Evolutionary conservation across 805 yeast species (phyloP), one percentile per base, ranked within the genome.

Genomic region (Limtongia smithiae): DNA sequence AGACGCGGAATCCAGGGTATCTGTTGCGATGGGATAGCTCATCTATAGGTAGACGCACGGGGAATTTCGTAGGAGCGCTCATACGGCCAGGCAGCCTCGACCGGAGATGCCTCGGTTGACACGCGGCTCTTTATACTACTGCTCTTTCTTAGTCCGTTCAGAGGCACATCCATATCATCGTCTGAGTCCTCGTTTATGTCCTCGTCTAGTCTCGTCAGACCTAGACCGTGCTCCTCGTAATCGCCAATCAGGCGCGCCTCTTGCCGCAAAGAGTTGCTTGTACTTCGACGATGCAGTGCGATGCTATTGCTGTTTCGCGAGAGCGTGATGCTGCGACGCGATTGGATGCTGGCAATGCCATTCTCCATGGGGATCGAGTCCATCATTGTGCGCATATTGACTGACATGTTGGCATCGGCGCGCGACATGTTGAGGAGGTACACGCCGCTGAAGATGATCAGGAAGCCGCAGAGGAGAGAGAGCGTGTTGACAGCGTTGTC

Each of bases 361-460:
- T 83, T 83, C 64, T 88, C 95, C 73, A 88, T 69, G 27, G 96
- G 95, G 63, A 79, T 84, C 70, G 73, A 89, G 65, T 66, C 83
- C 68, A 72, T 74, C 50, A 76, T n/a, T 70, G 72, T 77, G 47
- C 70, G 27, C 30, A 28, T 48, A 27, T 17, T 53, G 36, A 25
- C 39, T 31, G 37, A 54, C 17, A 34, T 41, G 44, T 15, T 45
- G 46, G n/a, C 27, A 22, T 66, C 67, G 4, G 63, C 79, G 62
- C 94, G 77, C 1, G 93, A 78, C 37, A 88, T 78, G 68, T 88
- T 88, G 61, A 88, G 75, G 50, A 88, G 71, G 62, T 83, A 88
- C 21, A 88, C 96, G 37, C 96, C 96, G 46, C 85, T 77, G 69
- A 88, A 89, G 51, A 89, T 88, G 64, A 86, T 85, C 51, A 87